Conservation (phyloP, 345 rosid genomes). For the Rhodamnia rubescens region DNA sequence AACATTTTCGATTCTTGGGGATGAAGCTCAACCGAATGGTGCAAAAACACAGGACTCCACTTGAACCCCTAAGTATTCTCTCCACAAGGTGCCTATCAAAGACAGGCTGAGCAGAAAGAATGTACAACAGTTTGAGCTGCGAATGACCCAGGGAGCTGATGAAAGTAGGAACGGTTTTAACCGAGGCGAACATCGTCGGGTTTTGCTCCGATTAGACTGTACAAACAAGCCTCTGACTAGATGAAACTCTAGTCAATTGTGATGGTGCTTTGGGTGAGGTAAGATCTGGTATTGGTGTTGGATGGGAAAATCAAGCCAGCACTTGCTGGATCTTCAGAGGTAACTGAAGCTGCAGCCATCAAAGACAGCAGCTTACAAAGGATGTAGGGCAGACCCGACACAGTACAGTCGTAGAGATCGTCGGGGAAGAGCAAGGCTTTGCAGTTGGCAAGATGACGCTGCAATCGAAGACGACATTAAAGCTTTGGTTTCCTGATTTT, state of each 20-base stretch:
- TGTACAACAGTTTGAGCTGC: not conserved
- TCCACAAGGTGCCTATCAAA: not conserved
- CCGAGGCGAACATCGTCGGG: not conserved
- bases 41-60: not conserved
- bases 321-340: not conserved
- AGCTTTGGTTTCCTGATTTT: not conserved
- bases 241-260: not conserved
- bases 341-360: not conserved
- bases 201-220: not conserved
- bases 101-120: rapidly evolving
- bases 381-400: rapidly evolving
- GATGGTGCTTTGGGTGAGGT: rapidly evolving
- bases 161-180: not conserved
- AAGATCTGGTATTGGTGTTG: not conserved
- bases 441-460: not conserved
- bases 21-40: not conserved
- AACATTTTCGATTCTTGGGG: not conserved
- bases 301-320: not conserved
- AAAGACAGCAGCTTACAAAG: not conserved
- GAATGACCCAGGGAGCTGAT: not conserved
- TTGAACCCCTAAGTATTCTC: not conserved
- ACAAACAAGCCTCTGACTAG: not conserved
- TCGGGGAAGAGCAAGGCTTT: rapidly evolving
- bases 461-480: rapidly evolving
- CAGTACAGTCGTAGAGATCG: not conserved